These are phyloP conservation scores for Penicillium hordei DNA, from an alignment of 2,329 filamentous ascomycete genomes.

Conservation along the genomic window DNA sequence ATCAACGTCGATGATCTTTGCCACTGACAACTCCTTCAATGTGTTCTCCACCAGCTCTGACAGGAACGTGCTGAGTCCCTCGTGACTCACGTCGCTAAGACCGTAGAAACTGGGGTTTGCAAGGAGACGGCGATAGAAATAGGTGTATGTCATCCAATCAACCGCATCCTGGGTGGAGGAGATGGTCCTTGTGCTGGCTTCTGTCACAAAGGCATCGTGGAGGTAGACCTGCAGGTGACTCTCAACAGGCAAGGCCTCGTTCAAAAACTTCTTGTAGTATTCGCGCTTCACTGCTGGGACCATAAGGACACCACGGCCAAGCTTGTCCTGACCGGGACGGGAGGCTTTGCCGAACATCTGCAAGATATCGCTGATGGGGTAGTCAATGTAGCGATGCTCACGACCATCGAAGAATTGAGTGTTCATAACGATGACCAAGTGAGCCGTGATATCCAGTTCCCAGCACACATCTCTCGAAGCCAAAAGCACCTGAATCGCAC, in stretches of 20 bases:
- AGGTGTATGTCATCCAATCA: conserved; percentile 97
- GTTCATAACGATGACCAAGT: conserved; percentile 93
- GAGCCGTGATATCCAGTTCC: conserved; percentile 85
- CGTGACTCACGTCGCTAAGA: conserved; percentile 81
- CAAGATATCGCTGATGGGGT: conserved; percentile 86
- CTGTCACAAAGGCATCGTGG: conserved; percentile 93
- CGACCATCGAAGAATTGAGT: conserved; percentile 97
- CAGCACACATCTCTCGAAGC: conserved; percentile 89
- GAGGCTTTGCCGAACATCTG: conserved; percentile 98
- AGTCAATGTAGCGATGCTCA: conserved; percentile 96
- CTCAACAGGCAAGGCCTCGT: conserved; percentile 92
- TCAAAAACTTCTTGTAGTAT: conserved; percentile 98
- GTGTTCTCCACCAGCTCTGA: conserved; percentile 94
- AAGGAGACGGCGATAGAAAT: conserved; percentile 91
- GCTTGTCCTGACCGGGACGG: conserved; percentile 72
- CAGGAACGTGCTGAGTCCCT: conserved; percentile 88
- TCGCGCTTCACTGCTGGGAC: conserved; percentile 90
- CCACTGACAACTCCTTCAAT: conserved; percentile 83
- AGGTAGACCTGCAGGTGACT: conserved; percentile 89
- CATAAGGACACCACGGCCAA: conserved; percentile 92
- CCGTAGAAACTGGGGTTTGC: conserved; percentile 98
- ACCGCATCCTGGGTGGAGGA: conserved; percentile 94
- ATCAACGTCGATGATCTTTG: conserved; percentile 93
- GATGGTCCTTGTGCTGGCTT: conserved; percentile 95
- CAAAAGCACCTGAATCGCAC: conserved; percentile 82